phyloP scores from a whole-genome alignment of 495 filamentous ascomycete species.

The Copromyces sp. region DNA sequence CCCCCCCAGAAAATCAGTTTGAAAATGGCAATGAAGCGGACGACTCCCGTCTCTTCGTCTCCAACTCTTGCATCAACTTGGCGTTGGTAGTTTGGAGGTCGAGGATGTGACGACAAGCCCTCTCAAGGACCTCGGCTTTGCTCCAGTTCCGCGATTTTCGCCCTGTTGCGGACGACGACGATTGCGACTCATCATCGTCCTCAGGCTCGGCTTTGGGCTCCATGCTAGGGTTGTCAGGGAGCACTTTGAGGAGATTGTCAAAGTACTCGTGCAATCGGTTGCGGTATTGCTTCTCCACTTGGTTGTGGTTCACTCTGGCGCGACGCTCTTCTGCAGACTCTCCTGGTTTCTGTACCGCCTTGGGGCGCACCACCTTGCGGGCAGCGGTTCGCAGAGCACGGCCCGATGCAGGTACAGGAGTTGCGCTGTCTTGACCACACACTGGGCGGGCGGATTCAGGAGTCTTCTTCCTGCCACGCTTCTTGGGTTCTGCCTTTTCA shows the following conservation, averaged over 20 bases:
- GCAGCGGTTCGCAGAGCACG: constrained; percentile 8
- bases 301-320: constrained; percentile 19
- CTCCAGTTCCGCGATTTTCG: constrained; percentile 6
- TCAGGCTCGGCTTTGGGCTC: neutral
- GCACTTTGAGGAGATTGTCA: constrained; percentile 15
- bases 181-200: neutral
- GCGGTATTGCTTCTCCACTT: constrained; percentile 24
- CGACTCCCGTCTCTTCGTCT: neutral
- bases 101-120: constrained; percentile 14
- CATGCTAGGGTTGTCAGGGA: constrained; percentile 7
- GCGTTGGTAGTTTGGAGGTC: neutral
- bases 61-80: neutral
- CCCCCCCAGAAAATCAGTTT: neutral
- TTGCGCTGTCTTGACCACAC: neutral
- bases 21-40: neutral
- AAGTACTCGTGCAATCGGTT: constrained; percentile 21
- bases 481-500: neutral
- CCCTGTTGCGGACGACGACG: neutral
- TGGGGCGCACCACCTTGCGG: neutral
- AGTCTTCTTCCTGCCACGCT: neutral
- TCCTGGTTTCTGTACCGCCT: constrained; percentile 4
- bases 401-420: neutral
- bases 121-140: constrained; percentile 23
- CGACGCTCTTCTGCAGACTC: constrained; percentile 16
- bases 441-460: neutral